These are phyloP conservation scores for Rubroshorea leprosula DNA, from an alignment of 345 rosid species.

Conservation along the genomic window DNA sequence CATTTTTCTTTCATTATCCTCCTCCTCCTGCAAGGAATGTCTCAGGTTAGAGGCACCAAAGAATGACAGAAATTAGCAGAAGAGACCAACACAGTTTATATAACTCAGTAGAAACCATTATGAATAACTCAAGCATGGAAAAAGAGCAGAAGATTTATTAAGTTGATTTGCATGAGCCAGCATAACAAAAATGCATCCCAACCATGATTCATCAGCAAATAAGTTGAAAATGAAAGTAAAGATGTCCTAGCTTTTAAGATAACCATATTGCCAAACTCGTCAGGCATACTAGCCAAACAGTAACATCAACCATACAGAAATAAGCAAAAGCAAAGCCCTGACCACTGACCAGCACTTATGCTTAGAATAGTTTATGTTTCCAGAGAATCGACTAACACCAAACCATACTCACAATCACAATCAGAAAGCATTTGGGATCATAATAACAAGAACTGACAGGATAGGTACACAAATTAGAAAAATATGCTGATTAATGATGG, in stretches of 20 bases:
- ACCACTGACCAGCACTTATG: too few relatives aligned
- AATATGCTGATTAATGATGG: background rate
- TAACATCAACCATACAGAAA: background rate
- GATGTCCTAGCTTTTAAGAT: background rate
- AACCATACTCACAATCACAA: background rate
- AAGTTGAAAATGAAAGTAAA: background rate
- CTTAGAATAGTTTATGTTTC: too few relatives aligned
- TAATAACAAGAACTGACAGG: background rate
- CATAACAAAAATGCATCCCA: background rate
- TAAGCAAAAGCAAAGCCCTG: background rate
- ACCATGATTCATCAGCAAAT: background rate
- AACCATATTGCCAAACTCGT: background rate
- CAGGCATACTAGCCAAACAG: background rate
- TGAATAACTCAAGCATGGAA: background rate
- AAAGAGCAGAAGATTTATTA: background rate
- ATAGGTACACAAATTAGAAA: background rate
- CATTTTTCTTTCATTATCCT: conserved; percentile 27
- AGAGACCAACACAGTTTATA: background rate
- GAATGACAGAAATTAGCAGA: background rate
- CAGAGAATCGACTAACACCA: background rate
- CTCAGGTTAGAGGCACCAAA: conserved; percentile 1
- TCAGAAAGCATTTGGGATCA: background rate
- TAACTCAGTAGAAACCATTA: background rate
- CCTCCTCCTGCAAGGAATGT: conserved; percentile 43
- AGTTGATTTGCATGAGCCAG: background rate